Conservation (phyloP, 495 filamentous ascomycete species). For the Penicillium ucsense region DNA sequence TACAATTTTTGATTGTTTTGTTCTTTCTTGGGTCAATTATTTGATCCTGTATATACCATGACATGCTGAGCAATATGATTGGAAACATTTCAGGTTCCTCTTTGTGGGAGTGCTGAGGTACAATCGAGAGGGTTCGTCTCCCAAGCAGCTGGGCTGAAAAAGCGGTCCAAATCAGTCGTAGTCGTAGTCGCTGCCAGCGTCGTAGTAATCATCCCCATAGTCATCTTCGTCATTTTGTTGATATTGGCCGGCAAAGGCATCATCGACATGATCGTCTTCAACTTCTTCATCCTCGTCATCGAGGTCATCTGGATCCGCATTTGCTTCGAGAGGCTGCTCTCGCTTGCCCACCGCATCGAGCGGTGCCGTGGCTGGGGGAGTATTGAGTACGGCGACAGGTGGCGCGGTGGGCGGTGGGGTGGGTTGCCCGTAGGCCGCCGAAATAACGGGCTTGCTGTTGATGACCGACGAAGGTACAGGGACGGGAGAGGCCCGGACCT, state of each 20-base stretch:
- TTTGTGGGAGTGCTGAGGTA: too few relatives aligned
- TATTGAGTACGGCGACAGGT: slow-evolving; percentile 1
- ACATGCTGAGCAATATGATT: too few relatives aligned
- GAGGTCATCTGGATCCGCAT: slow-evolving; percentile 19
- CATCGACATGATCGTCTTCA: slow-evolving; percentile 28
- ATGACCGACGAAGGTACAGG: not conserved
- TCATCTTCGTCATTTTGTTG: slow-evolving; percentile 19
- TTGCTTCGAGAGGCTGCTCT: slow-evolving; percentile 1
- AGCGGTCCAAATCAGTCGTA: slow-evolving; percentile 4
- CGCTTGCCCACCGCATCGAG: slow-evolving; percentile 5
- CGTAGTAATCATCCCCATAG: slow-evolving; percentile 19
- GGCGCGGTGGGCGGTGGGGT: slow-evolving; percentile 10
- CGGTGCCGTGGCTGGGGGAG: not conserved
- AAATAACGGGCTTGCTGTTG: slow-evolving; percentile 1
- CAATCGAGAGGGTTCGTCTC: not conserved
- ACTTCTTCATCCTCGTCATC: slow-evolving; percentile 22
- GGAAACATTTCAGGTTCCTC: too few relatives aligned
- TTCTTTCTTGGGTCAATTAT: not conserved
- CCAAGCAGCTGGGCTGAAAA: not conserved
- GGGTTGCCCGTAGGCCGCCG: slow-evolving; percentile 2
- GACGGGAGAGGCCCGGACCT: slow-evolving; percentile 9
- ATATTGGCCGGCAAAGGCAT: slow-evolving; percentile 25
- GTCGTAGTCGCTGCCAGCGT: slow-evolving; percentile 24
- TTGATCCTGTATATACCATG: too few relatives aligned
- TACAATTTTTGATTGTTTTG: not conserved